Percentiles rank a stretch among this genome's conserved stretches.
phyloP scores from a whole-genome alignment of 371 early-diverging fungal genomes.

The Polyrhizophydium stewartii region DNA sequence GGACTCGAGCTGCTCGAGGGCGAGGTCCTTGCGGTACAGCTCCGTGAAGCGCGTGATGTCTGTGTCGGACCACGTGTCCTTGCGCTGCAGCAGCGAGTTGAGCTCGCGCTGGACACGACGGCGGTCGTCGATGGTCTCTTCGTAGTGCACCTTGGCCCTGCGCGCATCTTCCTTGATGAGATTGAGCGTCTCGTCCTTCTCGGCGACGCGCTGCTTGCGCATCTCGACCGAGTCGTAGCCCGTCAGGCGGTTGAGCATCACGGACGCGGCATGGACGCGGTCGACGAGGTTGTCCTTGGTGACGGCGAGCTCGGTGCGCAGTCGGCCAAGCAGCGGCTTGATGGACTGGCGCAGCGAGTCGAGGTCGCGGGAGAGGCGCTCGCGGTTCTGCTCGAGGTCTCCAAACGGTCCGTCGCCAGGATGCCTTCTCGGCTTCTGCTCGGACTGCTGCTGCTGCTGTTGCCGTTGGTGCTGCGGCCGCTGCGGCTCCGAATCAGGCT shows the following conservation, averaged over 20 bases:
- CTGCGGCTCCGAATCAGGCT: background rate
- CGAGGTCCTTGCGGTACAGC: slow-evolving; percentile 77
- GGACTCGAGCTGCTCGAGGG: slow-evolving; percentile 62
- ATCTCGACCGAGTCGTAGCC: slow-evolving; percentile 76
- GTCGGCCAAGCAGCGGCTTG: background rate
- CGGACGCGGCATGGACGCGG: background rate
- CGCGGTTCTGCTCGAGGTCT: background rate
- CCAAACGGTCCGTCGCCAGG: too few species aligned
- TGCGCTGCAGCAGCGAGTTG: slow-evolving; percentile 70
- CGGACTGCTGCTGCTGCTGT: too few species aligned
- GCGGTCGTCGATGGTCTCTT: slow-evolving; percentile 63
- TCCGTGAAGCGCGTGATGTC: slow-evolving; percentile 85
- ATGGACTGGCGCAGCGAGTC: background rate
- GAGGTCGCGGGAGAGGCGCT: background rate
- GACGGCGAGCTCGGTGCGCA: background rate
- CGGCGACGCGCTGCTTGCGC: slow-evolving; percentile 66
- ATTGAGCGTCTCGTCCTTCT: slow-evolving; percentile 59
- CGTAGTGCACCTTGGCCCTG: slow-evolving; percentile 64
- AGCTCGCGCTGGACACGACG: slow-evolving; percentile 79
- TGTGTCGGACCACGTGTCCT: slow-evolving; percentile 76
- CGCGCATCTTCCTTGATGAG: slow-evolving; percentile 54
- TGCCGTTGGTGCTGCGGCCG: too few species aligned
- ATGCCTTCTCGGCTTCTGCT: too few species aligned
- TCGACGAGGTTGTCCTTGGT: background rate
- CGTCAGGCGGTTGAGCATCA: slow-evolving; percentile 68